These are phyloP conservation scores for Ogataea pignaliae DNA, from an alignment of 805 yeast genomes.

Conservation along the genomic window DNA sequence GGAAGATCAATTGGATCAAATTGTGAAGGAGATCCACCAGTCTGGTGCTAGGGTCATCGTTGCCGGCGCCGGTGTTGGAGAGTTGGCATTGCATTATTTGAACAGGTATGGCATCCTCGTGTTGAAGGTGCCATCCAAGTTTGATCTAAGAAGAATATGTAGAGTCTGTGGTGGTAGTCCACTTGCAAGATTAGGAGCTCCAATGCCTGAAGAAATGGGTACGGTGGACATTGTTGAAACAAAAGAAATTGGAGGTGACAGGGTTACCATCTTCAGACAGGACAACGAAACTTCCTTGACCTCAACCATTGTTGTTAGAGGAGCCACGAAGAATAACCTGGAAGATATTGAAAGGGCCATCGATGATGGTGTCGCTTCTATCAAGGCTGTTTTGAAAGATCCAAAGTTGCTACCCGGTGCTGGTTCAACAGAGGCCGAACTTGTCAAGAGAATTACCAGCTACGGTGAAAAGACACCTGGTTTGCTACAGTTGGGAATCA, in stretches of 20 bases:
- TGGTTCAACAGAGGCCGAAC: slow-evolving; percentile 89
- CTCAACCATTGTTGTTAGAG: slow-evolving; percentile 89
- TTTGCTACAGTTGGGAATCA: slow-evolving; percentile 85
- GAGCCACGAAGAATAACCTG: slow-evolving; percentile 90
- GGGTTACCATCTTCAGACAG: slow-evolving; percentile 92
- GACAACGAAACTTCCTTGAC: slow-evolving; percentile 65
- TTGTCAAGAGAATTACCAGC: slow-evolving; percentile 71
- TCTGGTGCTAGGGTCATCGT: slow-evolving; percentile 84
- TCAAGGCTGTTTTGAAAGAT: slow-evolving; percentile 86
- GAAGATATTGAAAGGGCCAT: slow-evolving; percentile 97
- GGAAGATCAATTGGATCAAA: slow-evolving; percentile 84
- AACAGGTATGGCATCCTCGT: slow-evolving; percentile 83
- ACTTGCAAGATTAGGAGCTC: slow-evolving; percentile 88
- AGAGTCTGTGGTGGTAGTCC: slow-evolving; percentile 98
- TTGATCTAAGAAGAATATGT: slow-evolving; percentile 88
- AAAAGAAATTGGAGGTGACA: slow-evolving; percentile 93
- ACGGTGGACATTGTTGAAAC: slow-evolving; percentile 82
- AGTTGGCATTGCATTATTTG: slow-evolving; percentile 86
- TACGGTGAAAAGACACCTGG: slow-evolving; percentile 96
- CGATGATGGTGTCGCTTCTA: slow-evolving; percentile 92
- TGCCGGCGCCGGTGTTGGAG: slow-evolving; percentile 95
- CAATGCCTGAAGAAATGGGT: slow-evolving; percentile 93
- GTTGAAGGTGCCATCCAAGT: slow-evolving; percentile 87
- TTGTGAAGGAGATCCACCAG: slow-evolving; percentile 76
- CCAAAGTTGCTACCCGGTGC: slow-evolving; percentile 87